Evolutionary conservation across 257 asterid species (phyloP).

Genomic region (Plantago major): DNA sequence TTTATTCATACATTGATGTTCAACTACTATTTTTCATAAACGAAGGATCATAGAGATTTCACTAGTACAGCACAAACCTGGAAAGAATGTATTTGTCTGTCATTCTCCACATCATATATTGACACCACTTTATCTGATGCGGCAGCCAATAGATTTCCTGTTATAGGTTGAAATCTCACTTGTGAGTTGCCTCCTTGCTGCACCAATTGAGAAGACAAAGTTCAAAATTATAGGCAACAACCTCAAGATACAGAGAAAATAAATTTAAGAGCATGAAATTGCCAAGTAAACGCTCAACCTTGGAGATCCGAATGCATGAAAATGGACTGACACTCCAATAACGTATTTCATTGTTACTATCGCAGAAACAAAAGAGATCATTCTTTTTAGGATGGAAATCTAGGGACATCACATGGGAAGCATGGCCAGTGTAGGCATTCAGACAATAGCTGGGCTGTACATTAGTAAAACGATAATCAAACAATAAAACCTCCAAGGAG

Average conservation of each 20-base stretch:
- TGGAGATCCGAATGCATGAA: slow-evolving; percentile 61
- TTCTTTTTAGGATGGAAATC: slow-evolving; percentile 94
- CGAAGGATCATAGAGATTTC: not conserved
- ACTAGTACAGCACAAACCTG: slow-evolving; percentile 50
- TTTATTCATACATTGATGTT: not conserved
- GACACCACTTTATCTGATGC: slow-evolving; percentile 91
- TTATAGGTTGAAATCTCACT: slow-evolving; percentile 90
- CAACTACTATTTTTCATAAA: not conserved
- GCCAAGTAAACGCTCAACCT: slow-evolving; percentile 39
- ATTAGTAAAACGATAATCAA: slow-evolving; percentile 6
- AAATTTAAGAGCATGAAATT: too few relatives aligned
- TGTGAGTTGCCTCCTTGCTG: slow-evolving; percentile 98
- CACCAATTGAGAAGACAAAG: slow-evolving; percentile 16
- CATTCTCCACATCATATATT: slow-evolving; percentile 81
- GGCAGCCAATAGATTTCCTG: slow-evolving; percentile 84
- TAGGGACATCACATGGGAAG: slow-evolving; percentile 78
- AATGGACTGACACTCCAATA: slow-evolving; percentile 73
- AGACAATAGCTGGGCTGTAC: slow-evolving; percentile 86
- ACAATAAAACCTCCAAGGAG: slow-evolving; percentile 11
- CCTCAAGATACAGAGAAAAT: not conserved
- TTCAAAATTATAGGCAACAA: not conserved
- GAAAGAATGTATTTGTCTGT: slow-evolving; percentile 78
- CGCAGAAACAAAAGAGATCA: slow-evolving; percentile 87
- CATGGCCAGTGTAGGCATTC: slow-evolving; percentile 70
- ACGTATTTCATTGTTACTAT: slow-evolving; percentile 66